Conservation (phyloP, 495 filamentous ascomycete species). For the Neurospora cerealis region DNA sequence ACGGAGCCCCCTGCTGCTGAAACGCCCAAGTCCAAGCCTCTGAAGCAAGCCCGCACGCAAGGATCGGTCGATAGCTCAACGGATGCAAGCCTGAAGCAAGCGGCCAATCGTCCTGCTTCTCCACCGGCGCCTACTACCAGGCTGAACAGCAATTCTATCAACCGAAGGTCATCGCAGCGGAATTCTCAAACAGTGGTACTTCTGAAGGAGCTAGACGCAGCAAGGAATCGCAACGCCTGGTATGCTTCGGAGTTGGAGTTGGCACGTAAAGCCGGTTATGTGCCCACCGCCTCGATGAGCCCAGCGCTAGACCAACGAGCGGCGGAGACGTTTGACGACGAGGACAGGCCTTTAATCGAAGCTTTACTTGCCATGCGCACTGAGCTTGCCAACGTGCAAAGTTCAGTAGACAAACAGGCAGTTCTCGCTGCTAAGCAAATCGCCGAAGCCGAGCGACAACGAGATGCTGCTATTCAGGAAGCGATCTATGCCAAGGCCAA, state of each 20-base stretch:
- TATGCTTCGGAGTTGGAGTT: constrained; percentile 90
- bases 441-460: constrained; percentile 84
- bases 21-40: constrained; percentile 20
- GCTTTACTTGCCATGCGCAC: constrained; percentile 83
- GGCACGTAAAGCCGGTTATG: constrained; percentile 80
- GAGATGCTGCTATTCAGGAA: constrained; percentile 84
- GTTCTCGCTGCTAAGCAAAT: constrained; percentile 76
- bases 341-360: constrained; percentile 86
- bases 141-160: constrained; percentile 41
- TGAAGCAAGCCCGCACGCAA: constrained; percentile 29
- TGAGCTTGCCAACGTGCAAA: constrained; percentile 76
- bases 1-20: constrained; percentile 18
- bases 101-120: constrained; percentile 33
- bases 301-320: constrained; percentile 67
- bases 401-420: constrained; percentile 76
- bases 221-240: constrained; percentile 86
- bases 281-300: constrained; percentile 58
- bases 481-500: constrained; percentile 92
- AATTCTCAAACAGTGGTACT: constrained; percentile 53
- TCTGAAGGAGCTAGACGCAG: constrained; percentile 71
- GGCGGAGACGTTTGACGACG: constrained; percentile 71
- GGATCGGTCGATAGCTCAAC: constrained; percentile 42
- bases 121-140: constrained; percentile 38
- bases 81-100: constrained; percentile 34
- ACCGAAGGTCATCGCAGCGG: constrained; percentile 38